phyloP scores from a whole-genome alignment of 2,329 filamentous ascomycete genomes.

The Zarea fungicola region DNA sequence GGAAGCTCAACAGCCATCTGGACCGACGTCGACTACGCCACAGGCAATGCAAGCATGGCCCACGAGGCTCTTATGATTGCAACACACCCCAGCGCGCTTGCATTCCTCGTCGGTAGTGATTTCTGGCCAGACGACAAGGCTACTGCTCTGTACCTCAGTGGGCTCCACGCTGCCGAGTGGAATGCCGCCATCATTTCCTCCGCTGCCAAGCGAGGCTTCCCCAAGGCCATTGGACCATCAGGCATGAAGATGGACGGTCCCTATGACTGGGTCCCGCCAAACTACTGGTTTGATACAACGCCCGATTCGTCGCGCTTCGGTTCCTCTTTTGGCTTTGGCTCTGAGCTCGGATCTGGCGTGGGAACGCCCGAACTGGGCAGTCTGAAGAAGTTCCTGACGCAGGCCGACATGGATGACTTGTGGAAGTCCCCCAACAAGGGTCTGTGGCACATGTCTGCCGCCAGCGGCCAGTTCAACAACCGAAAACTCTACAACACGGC shows the following conservation, averaged over 20 bases:
- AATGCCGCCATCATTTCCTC: slow-evolving; percentile 52
- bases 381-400: slow-evolving; percentile 47
- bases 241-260: slow-evolving; percentile 64
- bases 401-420: slow-evolving; percentile 46
- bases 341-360: slow-evolving; percentile 56
- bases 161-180: slow-evolving; percentile 48
- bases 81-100: slow-evolving; percentile 52
- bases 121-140: slow-evolving; percentile 58
- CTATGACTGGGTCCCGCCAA: slow-evolving; percentile 62
- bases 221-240: slow-evolving; percentile 45
- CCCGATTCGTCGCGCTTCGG: slow-evolving; percentile 37
- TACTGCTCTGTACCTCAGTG: slow-evolving; percentile 46
- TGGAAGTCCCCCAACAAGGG: slow-evolving; percentile 50
- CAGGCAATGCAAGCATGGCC: slow-evolving; percentile 49
- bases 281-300: slow-evolving; percentile 54
- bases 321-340: slow-evolving; percentile 58
- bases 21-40: slow-evolving; percentile 48
- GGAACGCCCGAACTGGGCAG: slow-evolving; percentile 55
- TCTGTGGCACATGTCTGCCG: slow-evolving; percentile 56
- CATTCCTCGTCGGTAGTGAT: slow-evolving; percentile 56
- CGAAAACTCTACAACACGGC: slow-evolving; percentile 54
- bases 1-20: slow-evolving; percentile 36
- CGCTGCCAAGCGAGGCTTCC: slow-evolving; percentile 50
- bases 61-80: slow-evolving; percentile 59
- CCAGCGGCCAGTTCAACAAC: slow-evolving; percentile 48